Evolutionary conservation across 2,329 filamentous ascomycete species (phyloP).

Genomic region (Fusarium luffae): DNA sequence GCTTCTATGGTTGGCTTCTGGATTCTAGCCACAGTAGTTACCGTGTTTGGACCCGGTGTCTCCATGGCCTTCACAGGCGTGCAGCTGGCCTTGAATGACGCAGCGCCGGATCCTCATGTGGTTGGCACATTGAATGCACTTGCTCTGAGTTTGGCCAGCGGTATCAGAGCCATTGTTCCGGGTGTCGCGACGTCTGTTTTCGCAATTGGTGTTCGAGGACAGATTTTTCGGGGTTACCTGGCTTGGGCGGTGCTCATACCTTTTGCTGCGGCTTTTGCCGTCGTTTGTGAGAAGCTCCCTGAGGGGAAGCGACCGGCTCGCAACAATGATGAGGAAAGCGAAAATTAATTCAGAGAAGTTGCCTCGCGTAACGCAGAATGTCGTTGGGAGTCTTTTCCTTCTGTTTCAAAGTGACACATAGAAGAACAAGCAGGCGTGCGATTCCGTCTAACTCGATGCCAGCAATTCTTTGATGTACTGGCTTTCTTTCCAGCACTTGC

Average conservation of each 20-base stretch:
- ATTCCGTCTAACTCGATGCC: too few species aligned
- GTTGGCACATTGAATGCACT: conserved; percentile 77
- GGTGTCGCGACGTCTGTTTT: conserved; percentile 74
- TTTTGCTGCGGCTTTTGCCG: conserved; percentile 44
- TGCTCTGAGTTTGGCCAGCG: conserved; percentile 68
- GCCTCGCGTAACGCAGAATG: too few species aligned
- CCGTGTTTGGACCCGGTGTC: conserved; percentile 68
- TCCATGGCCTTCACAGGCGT: conserved; percentile 77
- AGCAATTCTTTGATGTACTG: too few species aligned
- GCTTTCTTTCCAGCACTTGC: background rate
- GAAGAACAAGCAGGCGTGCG: too few species aligned
- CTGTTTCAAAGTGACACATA: too few species aligned
- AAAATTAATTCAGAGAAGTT: background rate
- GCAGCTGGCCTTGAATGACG: conserved; percentile 80
- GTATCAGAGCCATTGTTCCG: conserved; percentile 72
- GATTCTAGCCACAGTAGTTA: conserved; percentile 56
- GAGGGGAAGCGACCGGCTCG: conserved; percentile 39
- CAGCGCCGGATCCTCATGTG: conserved; percentile 70
- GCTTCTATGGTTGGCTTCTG: conserved; percentile 64
- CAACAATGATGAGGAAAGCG: conserved; percentile 20
- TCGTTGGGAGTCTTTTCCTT: too few species aligned
- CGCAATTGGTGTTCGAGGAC: conserved; percentile 71
- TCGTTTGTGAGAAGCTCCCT: conserved; percentile 46
- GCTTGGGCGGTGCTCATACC: conserved; percentile 51
- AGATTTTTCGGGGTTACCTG: conserved; percentile 70